Conservation (phyloP, 257 asterid species). For the Scutellaria barbata region DNA sequence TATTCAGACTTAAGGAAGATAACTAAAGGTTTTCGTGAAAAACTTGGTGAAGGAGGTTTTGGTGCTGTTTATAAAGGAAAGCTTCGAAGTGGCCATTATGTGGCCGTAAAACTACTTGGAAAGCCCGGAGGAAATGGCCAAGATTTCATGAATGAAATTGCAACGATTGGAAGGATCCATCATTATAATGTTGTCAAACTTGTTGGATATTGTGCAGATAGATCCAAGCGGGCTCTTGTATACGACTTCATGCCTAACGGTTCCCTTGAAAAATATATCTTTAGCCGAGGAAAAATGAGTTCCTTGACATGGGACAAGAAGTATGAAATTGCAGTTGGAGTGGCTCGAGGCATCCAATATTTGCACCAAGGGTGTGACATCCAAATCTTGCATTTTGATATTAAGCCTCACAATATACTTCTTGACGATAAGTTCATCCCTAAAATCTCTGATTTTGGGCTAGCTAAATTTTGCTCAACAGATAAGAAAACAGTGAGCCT, state of each 20-base stretch:
- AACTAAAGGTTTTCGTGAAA: constrained; percentile 35
- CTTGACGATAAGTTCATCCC: constrained; percentile 36
- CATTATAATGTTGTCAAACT: constrained; percentile 7
- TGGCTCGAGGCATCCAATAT: constrained; percentile 43
- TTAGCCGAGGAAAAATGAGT: not conserved
- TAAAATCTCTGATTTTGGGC: constrained; percentile 39
- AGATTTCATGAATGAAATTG: constrained; percentile 49
- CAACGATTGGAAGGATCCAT: constrained; percentile 36
- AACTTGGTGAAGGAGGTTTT: constrained; percentile 42
- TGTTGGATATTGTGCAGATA: constrained; percentile 21
- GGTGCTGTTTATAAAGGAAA: constrained; percentile 46
- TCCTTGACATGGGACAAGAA: constrained; percentile 29
- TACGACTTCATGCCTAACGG: constrained; percentile 24
- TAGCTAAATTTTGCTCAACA: constrained; percentile 26
- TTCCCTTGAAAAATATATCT: constrained; percentile 26
- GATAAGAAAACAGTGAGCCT: constrained; percentile 26
- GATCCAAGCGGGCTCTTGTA: constrained; percentile 13
- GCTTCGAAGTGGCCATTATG: constrained; percentile 43
- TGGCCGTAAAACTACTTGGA: constrained; percentile 40
- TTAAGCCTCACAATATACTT: constrained; percentile 46
- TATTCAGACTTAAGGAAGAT: constrained; percentile 41
- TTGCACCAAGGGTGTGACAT: constrained; percentile 36
- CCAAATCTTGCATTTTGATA: constrained; percentile 40
- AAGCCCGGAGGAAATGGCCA: constrained; percentile 17
- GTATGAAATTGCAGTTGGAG: constrained; percentile 42